These are phyloP conservation scores for Pistacia vera DNA, from an alignment of 345 rosid species.

Conservation along the genomic window DNA sequence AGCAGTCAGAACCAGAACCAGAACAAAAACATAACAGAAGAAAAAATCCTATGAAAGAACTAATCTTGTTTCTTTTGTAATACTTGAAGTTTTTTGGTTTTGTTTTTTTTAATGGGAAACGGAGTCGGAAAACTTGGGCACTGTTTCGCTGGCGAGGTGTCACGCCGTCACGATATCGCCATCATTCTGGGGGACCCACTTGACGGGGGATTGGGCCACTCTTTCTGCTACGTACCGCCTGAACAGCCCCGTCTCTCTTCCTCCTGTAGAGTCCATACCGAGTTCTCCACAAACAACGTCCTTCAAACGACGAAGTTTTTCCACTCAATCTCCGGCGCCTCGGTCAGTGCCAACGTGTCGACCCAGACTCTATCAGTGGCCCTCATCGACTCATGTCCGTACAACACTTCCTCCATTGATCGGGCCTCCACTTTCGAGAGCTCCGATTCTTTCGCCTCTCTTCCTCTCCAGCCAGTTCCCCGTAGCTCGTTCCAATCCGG, in stretches of 20 bases:
- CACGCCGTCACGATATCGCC: slow-evolving; percentile 58
- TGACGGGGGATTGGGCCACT: slow-evolving; percentile 74
- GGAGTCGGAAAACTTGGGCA: slow-evolving; percentile 49
- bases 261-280: slow-evolving; percentile 53
- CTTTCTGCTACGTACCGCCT: slow-evolving; percentile 78
- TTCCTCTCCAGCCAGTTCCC: slow-evolving; percentile 88
- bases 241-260: slow-evolving; percentile 47
- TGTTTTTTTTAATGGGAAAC: slow-evolving; percentile 60
- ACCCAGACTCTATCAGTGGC: slow-evolving; percentile 64
- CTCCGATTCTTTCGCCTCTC: slow-evolving; percentile 80
- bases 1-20: too few species aligned
- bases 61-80: background rate
- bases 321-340: slow-evolving; percentile 90
- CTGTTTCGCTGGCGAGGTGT: slow-evolving; percentile 67
- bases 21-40: background rate
- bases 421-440: slow-evolving; percentile 82
- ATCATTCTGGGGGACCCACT: slow-evolving; percentile 34
- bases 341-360: slow-evolving; percentile 87
- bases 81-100: slow-evolving; percentile 8
- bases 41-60: background rate
- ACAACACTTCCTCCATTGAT: slow-evolving; percentile 46
- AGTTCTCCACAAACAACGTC: slow-evolving; percentile 24
- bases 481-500: slow-evolving; percentile 55
- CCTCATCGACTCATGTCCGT: slow-evolving; percentile 38
- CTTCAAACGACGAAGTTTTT: slow-evolving; percentile 58